Base-by-base conservation (phyloP, 495 filamentous ascomycete genomes). In the Podospora sp. region DNA sequence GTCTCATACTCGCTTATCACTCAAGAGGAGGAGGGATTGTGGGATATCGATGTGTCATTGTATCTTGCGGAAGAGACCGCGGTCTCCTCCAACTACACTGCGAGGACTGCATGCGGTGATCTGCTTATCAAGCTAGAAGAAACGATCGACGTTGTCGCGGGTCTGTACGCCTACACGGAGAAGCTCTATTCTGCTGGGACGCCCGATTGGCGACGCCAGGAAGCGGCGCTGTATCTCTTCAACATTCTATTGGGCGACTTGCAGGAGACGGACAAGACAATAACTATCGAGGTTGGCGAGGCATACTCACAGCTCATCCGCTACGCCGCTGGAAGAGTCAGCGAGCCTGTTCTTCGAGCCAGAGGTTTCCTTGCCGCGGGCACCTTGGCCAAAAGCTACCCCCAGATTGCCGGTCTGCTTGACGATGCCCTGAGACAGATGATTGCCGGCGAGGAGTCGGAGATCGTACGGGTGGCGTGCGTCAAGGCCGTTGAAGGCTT, bases 21-120 rank as follows among this genome's bases (percentile, higher is more conserved):
- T 4, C 88, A 86, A 14, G 95, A 99, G 74, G 96, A 98, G 73
- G 92, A 96, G 77, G 92, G 90, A 8, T 80, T 99, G 27, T 99
- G 95, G 95, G 92, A 98, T 64, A 89, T 97, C 65, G 95, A 99
- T 77, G 88, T 96, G 62, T 98, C 96, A 57, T 84, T 98, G 1
- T 99, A 96, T 78, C 84, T 99, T 27, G 93, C 93, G 0, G 95
- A 99, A 73, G 95, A 99, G 77, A 94, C 92, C 2, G 92, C 92
- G 14, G 89, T 97, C 58, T 97, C 93, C n/a, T 90, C 94, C 25
- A 97, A 98, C 74, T 99, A 97, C 76, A 96, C 94, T 1, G 91
- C 95, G 27, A 86, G 95, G 59, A 96, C 91, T 14, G 94, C 94
- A 58, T 93, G 92, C 71, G 93, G 93, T 27, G 94, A 97, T 73